These are phyloP conservation scores for Sporothrix curviconia DNA, from an alignment of 2,329 filamentous ascomycete genomes.

Conservation along the genomic window DNA sequence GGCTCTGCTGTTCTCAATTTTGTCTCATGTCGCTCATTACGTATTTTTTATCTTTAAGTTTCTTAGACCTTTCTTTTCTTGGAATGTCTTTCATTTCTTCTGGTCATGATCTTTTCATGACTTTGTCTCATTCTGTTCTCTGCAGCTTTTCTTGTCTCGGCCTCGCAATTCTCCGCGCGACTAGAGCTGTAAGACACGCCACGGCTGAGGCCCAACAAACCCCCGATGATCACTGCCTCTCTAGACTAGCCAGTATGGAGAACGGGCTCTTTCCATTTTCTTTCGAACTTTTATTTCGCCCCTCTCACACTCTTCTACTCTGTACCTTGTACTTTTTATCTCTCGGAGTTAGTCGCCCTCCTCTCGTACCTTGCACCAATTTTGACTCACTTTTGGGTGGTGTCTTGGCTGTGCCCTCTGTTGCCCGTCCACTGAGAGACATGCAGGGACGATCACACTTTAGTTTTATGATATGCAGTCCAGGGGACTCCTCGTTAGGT, in stretches of 20 bases:
- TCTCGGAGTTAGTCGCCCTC: too few relatives aligned
- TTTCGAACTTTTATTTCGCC: not conserved
- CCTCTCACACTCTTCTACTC: not conserved
- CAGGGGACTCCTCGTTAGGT: not conserved
- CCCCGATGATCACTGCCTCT: too few relatives aligned
- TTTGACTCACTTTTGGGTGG: not conserved
- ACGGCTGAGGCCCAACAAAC: too few relatives aligned
- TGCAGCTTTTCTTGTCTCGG: not conserved
- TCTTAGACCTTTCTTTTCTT: too few relatives aligned
- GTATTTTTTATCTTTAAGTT: not conserved
- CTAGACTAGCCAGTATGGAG: too few relatives aligned
- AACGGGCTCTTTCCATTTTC: not conserved
- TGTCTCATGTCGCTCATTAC: not conserved
- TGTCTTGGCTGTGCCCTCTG: not conserved
- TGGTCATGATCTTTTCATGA: not conserved
- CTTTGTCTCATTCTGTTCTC: not conserved
- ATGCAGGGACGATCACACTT: conserved; percentile 6
- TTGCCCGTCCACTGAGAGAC: conserved; percentile 1
- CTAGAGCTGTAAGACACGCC: too few relatives aligned
- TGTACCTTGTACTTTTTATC: not conserved
- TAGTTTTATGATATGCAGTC: conserved; percentile 5
- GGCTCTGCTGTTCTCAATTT: not conserved
- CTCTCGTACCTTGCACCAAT: conserved; percentile 6
- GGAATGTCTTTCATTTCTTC: not conserved
- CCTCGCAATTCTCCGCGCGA: not conserved